Evolutionary conservation across 768 basidiomycete genomes (phyloP).

Genomic region (Russula ochroleuca): DNA sequence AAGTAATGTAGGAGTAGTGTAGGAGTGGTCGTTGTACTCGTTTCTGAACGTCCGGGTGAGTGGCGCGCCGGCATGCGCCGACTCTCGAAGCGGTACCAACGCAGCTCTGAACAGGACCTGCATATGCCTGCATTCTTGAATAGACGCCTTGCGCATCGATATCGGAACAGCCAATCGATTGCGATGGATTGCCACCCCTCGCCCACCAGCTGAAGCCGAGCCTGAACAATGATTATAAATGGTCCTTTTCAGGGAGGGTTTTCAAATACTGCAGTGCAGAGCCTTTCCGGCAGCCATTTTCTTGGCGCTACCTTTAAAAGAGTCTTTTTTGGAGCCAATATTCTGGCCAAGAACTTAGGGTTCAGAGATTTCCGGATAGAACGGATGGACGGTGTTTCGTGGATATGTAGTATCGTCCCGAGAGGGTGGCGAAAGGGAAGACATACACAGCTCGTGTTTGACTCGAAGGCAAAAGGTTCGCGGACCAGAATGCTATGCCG

Average conservation of each 20-base stretch:
- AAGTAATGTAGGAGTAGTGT: conserved; percentile 1
- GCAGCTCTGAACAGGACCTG: too few relatives aligned
- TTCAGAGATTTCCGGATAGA: background rate
- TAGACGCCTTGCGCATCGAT: too few relatives aligned
- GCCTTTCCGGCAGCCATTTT: too few relatives aligned
- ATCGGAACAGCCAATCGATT: background rate
- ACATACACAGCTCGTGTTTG: background rate
- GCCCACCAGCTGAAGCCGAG: background rate
- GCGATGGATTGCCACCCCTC: background rate
- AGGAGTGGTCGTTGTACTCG: background rate
- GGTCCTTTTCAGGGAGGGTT: too few relatives aligned
- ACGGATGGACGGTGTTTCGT: background rate
- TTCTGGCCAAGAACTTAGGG: too few relatives aligned
- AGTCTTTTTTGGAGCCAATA: too few relatives aligned
- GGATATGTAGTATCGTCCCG: background rate
- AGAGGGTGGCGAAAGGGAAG: background rate
- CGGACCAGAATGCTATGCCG: conserved; percentile 14
- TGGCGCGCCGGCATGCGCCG: background rate
- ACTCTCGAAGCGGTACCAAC: too few relatives aligned
- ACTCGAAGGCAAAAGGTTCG: conserved; percentile 17
- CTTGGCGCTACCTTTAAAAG: too few relatives aligned
- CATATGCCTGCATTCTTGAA: too few relatives aligned
- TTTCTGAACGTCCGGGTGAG: background rate
- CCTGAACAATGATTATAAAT: background rate
- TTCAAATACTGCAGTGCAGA: too few relatives aligned